These are phyloP conservation scores for Cladosporium halotolerans DNA, from an alignment of 2,329 filamentous ascomycete species.

Conservation along the genomic window DNA sequence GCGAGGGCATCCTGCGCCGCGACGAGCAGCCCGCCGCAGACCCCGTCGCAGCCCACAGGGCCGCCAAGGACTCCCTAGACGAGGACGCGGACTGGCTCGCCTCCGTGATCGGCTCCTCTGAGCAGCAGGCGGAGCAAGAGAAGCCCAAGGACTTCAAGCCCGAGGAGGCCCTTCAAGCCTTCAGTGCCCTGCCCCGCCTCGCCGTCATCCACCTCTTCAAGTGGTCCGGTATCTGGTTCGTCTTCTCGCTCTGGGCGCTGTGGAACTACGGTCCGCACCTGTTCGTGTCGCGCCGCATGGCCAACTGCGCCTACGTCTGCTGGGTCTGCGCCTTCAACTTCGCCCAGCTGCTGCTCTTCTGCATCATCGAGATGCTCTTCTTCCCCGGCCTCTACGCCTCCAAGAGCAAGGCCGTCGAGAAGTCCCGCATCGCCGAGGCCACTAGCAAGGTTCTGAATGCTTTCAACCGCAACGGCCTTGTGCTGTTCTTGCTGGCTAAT, in stretches of 20 bases:
- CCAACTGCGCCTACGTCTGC: conserved; percentile 87
- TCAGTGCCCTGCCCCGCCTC: conserved; percentile 16
- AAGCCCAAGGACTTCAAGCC: conserved; percentile 10
- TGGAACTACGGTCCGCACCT: conserved; percentile 66
- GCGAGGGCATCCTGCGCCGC: conserved; percentile 69
- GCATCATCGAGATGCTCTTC: conserved; percentile 67
- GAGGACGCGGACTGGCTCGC: conserved; percentile 33
- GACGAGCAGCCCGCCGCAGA: conserved; percentile 24
- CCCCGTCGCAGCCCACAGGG: conserved; percentile 2
- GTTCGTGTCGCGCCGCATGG: conserved; percentile 76
- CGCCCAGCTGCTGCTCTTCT: conserved; percentile 73
- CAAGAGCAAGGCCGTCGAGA: conserved; percentile 49
- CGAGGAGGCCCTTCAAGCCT: conserved; percentile 7
- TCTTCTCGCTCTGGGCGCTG: conserved; percentile 65
- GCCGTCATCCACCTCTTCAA: conserved; percentile 48
- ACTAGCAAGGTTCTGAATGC: conserved; percentile 77
- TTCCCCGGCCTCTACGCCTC: conserved; percentile 67
- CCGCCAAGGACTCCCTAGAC: conserved; percentile 23
- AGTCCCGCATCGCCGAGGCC: conserved; percentile 57
- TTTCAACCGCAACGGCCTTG: conserved; percentile 83
- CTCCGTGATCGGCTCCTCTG: conserved; percentile 25
- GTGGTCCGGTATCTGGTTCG: conserved; percentile 62
- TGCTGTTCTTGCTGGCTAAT: conserved; percentile 81
- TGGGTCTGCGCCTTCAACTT: conserved; percentile 93
- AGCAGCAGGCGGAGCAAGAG: conserved; percentile 11